phyloP scores from a whole-genome alignment of 805 yeast species.

The Myxozyma vanderwaltii region DNA sequence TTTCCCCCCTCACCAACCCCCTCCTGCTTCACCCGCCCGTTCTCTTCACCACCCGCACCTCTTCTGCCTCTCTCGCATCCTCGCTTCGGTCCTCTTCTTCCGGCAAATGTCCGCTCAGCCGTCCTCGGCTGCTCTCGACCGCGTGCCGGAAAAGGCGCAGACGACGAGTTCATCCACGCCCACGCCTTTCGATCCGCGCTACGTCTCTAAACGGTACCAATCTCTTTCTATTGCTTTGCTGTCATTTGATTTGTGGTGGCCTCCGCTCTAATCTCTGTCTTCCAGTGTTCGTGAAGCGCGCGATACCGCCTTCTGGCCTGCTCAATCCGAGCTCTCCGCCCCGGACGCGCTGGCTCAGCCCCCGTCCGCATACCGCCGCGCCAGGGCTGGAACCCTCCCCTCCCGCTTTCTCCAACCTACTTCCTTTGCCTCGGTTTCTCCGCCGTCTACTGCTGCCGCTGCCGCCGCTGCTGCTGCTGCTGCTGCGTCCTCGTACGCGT shows the following conservation, averaged over 20 bases:
- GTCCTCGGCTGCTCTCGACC: conserved; percentile 8
- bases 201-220: conserved; percentile 22
- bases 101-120: conserved; percentile 7
- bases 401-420: conserved; percentile 47
- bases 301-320: conserved; percentile 17
- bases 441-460: conserved; percentile 1
- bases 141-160: not conserved
- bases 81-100: not conserved
- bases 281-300: conserved; percentile 26
- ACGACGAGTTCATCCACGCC: conserved; percentile 16
- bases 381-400: conserved; percentile 36
- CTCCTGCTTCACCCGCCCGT: not conserved
- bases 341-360: conserved; percentile 14
- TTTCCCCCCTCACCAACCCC: not conserved
- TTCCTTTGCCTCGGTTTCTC: not conserved
- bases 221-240: not conserved
- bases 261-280: not conserved
- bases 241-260: not conserved
- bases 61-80: not conserved
- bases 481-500: not conserved
- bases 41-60: not conserved
- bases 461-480: conserved; percentile 3
- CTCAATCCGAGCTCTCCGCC: conserved; percentile 5
- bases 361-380: conserved; percentile 49
- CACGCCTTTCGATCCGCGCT: conserved; percentile 26